These are phyloP conservation scores for Phytopythium oedochilum DNA, from an alignment of 352 stramenopile genomes.

Conservation along the genomic window DNA sequence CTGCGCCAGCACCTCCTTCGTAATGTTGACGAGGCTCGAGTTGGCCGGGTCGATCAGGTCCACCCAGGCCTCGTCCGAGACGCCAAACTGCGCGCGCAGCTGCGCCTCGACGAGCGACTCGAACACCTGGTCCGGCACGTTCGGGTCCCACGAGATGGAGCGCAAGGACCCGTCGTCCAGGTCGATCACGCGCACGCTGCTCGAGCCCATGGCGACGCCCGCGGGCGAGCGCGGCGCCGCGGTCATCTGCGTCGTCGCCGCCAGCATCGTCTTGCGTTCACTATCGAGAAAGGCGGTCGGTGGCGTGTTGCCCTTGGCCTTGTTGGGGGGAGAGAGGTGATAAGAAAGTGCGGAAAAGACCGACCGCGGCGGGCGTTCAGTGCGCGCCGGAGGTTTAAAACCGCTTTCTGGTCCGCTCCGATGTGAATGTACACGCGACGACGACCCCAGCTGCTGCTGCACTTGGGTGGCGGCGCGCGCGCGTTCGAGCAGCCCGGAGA, in stretches of 20 bases:
- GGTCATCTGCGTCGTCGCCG: background rate
- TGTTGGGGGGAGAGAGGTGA: background rate
- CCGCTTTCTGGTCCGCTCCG: background rate
- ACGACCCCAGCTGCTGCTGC: background rate
- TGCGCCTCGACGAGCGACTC: slow-evolving; percentile 75
- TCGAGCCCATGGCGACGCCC: slow-evolving; percentile 7
- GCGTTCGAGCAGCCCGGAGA: background rate
- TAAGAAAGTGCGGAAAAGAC: background rate
- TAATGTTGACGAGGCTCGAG: slow-evolving; percentile 80
- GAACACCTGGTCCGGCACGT: slow-evolving; percentile 79
- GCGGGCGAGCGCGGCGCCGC: background rate
- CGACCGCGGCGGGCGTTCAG: background rate
- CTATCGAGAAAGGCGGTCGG: background rate
- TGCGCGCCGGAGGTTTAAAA: background rate
- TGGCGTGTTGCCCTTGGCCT: no score
- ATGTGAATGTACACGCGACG: no score
- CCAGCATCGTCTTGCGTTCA: background rate
- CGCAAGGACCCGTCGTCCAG: slow-evolving; percentile 77
- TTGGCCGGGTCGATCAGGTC: slow-evolving; percentile 82
- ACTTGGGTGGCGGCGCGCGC: background rate
- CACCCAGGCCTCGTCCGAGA: slow-evolving; percentile 83
- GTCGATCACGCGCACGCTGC: slow-evolving; percentile 80
- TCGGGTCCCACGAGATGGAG: slow-evolving; percentile 72
- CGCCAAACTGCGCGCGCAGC: slow-evolving; percentile 66
- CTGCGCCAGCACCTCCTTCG: slow-evolving; percentile 59